phyloP scores from a whole-genome alignment of 352 stramenopile genomes.

The Phytophthora quininea region DNA sequence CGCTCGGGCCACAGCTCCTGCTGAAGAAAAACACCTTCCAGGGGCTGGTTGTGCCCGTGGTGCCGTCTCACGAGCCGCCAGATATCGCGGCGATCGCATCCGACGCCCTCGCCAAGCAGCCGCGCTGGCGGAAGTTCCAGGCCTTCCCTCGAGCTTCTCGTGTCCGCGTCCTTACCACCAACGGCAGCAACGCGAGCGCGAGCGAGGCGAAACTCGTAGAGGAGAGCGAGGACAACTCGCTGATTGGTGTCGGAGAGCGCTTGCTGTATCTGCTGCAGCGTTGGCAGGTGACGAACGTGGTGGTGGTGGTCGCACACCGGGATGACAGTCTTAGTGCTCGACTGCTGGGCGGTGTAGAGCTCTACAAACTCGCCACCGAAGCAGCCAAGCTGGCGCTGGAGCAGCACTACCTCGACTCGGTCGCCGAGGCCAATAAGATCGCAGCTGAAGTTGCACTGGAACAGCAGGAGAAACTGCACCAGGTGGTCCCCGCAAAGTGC shows the following conservation, averaged over 20 bases:
- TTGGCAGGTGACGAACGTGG: conserved; percentile 81
- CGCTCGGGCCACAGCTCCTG: conserved; percentile 56
- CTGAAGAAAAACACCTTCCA: conserved; percentile 80
- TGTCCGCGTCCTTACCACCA: conserved; percentile 25
- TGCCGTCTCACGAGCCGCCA: conserved; percentile 22
- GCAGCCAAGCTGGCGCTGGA: conserved; percentile 79
- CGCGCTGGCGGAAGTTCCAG: conserved; percentile 52
- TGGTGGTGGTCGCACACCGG: conserved; percentile 65
- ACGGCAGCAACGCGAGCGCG: conserved; percentile 3
- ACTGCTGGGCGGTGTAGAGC: conserved; percentile 60
- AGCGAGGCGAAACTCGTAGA: conserved; percentile 46
- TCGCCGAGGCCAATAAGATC: conserved; percentile 57
- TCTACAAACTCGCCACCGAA: conserved; percentile 74
- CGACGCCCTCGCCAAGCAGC: conserved; percentile 35
- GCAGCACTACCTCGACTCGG: conserved; percentile 69
- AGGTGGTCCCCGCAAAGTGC: conserved; percentile 40
- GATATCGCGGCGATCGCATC: conserved; percentile 22
- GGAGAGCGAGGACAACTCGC: conserved; percentile 56
- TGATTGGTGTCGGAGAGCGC: conserved; percentile 67
- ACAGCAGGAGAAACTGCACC: conserved; percentile 20
- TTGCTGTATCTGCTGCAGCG: conserved; percentile 81
- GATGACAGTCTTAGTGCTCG: conserved; percentile 72
- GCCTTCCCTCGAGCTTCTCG: conserved; percentile 57
- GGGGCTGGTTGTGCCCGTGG: conserved; percentile 59
- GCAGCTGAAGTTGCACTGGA: conserved; percentile 13